Base-by-base conservation (phyloP, 805 yeast species). In the Candida maltosa region DNA sequence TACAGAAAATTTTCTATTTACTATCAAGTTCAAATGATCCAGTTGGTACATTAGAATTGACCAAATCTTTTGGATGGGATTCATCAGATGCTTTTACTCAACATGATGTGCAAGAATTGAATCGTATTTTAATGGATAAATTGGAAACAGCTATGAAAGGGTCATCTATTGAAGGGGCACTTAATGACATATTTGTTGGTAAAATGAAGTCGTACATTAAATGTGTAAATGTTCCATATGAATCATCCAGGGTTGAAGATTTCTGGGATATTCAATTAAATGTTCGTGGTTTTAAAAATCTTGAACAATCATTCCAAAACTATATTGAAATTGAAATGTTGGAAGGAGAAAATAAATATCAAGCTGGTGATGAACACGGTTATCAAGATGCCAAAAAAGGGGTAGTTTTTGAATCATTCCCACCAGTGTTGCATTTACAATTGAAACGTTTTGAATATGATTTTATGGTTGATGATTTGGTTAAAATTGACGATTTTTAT, bases 211-310 rank as follows among this genome's bases (percentile, higher is more conserved):
- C 95, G 46, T 93, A 78, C 54, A 86, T 93, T 51, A 84, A 87
- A 57, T 93, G 99, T 62, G 76, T 91, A 29, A 78, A 91, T 56
- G 97, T 93, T 10, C 87, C 89, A 34, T 93, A 87, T 56, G 97
- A 93, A 62, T 83, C 95, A 26, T 78, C 95, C 3, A 75, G 97
- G 42, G 76, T 73, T 3, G 99, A 93, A 58, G 97, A 93, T 54
- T 93, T 85, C 53, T 93, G 99, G 99, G 98, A 93, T 66, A 85
- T 93, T 42, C 98, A 93, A 60, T 68, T 93, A 41, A 93, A 93
- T 51, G 99, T 93, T 16, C 87, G 87, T 54, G 83, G 88, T 23
- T 72, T 88, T 69, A 70, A 68, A 35, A 78, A 80, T 49, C 70
- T 93, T 31, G 66, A 76, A 37, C 81, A 80, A 35, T 81, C 96